These are phyloP conservation scores for Schizophyllum amplum DNA, from an alignment of 1,284 basidiomycete genomes.

Conservation along the genomic window DNA sequence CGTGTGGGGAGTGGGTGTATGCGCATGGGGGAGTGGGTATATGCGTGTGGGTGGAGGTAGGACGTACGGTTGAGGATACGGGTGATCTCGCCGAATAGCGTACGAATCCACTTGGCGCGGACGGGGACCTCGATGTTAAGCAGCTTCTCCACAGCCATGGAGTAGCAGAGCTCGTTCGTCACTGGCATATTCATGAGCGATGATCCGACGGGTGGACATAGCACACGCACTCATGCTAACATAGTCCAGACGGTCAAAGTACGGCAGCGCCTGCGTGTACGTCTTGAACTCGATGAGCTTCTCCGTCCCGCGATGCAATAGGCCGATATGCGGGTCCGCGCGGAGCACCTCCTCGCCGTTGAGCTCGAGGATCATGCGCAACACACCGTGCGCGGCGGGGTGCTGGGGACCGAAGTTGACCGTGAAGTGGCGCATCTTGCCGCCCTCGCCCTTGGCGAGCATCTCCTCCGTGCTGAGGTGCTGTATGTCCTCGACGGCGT, in stretches of 20 bases:
- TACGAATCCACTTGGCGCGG: constrained; percentile 98
- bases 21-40: too few relatives aligned
- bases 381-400: constrained; percentile 97
- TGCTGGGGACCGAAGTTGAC: constrained; percentile 97
- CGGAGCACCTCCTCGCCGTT: constrained; percentile 95
- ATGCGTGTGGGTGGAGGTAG: too few relatives aligned
- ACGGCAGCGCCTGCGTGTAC: constrained; percentile 96
- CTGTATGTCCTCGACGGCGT: constrained; percentile 79
- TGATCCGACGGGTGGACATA: neutral
- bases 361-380: constrained; percentile 94
- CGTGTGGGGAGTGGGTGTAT: too few relatives aligned
- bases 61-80: constrained; percentile 85
- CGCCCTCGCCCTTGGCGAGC: constrained; percentile 63
- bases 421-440: constrained; percentile 89
- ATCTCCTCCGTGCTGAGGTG: constrained; percentile 72
- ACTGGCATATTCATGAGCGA: constrained; percentile 35
- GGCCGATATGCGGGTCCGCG: constrained; percentile 92
- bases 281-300: constrained; percentile 98
- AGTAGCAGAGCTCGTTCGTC: constrained; percentile 97
- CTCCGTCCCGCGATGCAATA: constrained; percentile 96
- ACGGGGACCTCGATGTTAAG: constrained; percentile 99
- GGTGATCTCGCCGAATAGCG: constrained; percentile 95
- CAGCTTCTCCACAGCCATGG: constrained; percentile 95
- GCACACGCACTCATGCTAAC: constrained; percentile 90
- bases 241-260: constrained; percentile 99